A percentile compares a stretch with the other conserved stretches of the same genome.
These are phyloP conservation scores for Brassica napus DNA, from an alignment of 345 rosid species.

Conservation along the genomic window DNA sequence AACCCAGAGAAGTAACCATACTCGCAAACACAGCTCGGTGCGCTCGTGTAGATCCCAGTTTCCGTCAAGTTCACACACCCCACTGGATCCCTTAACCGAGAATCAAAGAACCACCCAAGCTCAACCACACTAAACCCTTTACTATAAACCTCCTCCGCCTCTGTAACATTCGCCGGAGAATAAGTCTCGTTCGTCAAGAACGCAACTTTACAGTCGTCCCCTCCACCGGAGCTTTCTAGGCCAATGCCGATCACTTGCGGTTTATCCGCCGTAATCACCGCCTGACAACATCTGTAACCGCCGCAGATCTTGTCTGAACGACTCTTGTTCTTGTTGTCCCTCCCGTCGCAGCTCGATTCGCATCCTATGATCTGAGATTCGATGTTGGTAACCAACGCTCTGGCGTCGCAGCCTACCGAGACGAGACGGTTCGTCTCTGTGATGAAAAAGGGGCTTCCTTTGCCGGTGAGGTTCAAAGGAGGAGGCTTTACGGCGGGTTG, in stretches of 20 bases:
- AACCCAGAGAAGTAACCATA: background rate
- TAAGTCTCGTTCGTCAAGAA: background rate
- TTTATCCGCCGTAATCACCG: background rate
- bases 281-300: background rate
- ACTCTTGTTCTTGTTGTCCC: background rate
- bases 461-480: background rate
- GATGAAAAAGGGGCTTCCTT: background rate
- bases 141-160: background rate
- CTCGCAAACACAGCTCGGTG: background rate
- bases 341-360: background rate
- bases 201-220: background rate
- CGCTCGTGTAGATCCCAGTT: background rate
- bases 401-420: background rate
- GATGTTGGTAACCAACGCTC: background rate
- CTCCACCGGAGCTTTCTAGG: background rate
- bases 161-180: background rate
- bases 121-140: background rate
- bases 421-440: background rate
- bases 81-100: background rate
- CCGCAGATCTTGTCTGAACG: background rate
- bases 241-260: background rate
- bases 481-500: background rate
- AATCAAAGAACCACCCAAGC: constrained; percentile 1
- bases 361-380: background rate
- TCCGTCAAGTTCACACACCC: background rate